Base-by-base conservation (phyloP, 2,329 filamentous ascomycete genomes). In the Penicillium sp. region DNA sequence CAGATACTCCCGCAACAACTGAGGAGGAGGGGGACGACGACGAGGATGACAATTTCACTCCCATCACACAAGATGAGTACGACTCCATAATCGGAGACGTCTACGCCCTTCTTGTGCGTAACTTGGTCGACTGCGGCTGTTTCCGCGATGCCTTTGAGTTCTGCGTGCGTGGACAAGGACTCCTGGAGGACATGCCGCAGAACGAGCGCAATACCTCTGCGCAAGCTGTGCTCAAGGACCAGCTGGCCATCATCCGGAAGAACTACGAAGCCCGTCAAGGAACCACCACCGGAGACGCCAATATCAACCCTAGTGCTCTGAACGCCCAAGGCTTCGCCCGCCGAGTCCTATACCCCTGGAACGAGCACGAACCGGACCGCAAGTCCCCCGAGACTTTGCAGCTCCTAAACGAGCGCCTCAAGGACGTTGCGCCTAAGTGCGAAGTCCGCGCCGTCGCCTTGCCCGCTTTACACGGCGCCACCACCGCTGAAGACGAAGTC, bases 401-500 rank as follows among this genome's bases (percentile, higher is more conserved):
- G 0, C 77, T 84, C 43, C 72, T 97, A 39, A 97, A 97, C 63
- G 68, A 73, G 21, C 75, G 84, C 57, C 76, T 96, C 57, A 70
- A 75, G 24, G 68, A 72, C 3, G 82, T 88, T 48, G 88, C 89
- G 1, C 85, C 88, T 0, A 91, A 88, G 62, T 87, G 91, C 53
- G 86, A 87, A 55, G 86, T 95, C 28, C 79, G 81, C 51, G 83
- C 85, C 3, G 82, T 88, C 0, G 78, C 84, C 29, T 72, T 98
- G 4, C 93, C 91, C 1, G 74, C 87, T 0, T 71, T 97, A 22
- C 73, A 83, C 9, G 75, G n/a, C n/a, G n/a, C n/a, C n/a, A n/a
- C 56, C 7, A 53, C 53, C 2, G 43, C 39, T 21, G 50, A 50
- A 6, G 50, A 49, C 12, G 64, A 78, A 41, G 72, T 73, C 22